These are phyloP conservation scores for Pugionium cornutum DNA, from an alignment of 345 rosid species.

Conservation along the genomic window DNA sequence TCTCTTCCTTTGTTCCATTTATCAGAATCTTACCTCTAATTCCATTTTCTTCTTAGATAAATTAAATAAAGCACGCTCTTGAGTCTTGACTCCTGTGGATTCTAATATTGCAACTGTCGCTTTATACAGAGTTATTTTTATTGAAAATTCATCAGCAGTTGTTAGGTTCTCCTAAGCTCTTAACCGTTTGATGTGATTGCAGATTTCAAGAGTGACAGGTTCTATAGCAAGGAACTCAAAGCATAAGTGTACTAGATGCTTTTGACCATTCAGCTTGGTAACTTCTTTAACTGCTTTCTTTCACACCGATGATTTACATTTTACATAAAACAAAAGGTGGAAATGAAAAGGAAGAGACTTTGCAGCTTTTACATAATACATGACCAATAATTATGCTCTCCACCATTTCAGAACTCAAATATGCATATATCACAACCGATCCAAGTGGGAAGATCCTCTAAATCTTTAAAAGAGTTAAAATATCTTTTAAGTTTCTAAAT, in stretches of 20 bases:
- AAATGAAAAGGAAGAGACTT: conserved; percentile 27
- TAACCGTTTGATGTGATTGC: conserved; percentile 41
- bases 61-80: conserved; percentile 26
- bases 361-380: conserved; percentile 45
- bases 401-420: conserved; percentile 40
- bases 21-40: conserved; percentile 41
- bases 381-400: conserved; percentile 43
- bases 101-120: conserved; percentile 33
- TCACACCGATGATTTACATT: conserved; percentile 17
- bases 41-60: conserved; percentile 14
- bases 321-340: conserved; percentile 28
- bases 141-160: conserved; percentile 20
- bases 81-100: conserved; percentile 32
- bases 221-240: conserved; percentile 17
- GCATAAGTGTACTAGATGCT: conserved; percentile 22
- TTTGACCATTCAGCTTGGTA: conserved; percentile 27
- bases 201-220: conserved; percentile 18
- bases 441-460: conserved; percentile 45
- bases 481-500: conserved; percentile 10
- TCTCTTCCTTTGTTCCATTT: conserved; percentile 43
- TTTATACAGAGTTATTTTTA: conserved; percentile 18
- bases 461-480: conserved; percentile 36
- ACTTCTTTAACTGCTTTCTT: conserved; percentile 27
- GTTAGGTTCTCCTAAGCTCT: conserved; percentile 26
- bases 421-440: conserved; percentile 27